These are phyloP conservation scores for Cryptococcus sp. DNA, from an alignment of 1,284 basidiomycete genomes.

Conservation along the genomic window DNA sequence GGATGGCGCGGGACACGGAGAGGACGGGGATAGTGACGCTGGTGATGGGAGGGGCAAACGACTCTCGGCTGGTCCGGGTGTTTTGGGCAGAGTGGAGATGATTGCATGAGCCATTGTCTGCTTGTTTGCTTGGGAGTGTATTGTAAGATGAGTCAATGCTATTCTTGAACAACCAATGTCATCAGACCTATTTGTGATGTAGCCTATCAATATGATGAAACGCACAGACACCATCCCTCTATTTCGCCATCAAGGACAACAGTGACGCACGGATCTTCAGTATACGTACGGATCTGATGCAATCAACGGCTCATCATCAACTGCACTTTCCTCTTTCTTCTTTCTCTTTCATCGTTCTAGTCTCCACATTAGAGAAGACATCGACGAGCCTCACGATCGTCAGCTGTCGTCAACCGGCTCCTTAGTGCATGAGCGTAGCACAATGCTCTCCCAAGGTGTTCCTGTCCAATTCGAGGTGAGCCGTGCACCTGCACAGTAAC, in stretches of 20 bases:
- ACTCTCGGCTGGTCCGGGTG: slow-evolving; percentile 37
- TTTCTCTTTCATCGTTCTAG: slow-evolving; percentile 17
- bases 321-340: slow-evolving; percentile 11
- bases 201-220: too few relatives aligned
- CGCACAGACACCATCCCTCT: slow-evolving; percentile 1
- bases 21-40: slow-evolving; percentile 7
- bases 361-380: not conserved
- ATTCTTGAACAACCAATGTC: too few relatives aligned
- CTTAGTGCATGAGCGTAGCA: not conserved
- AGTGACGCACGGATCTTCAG: slow-evolving; percentile 14
- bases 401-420: too few relatives aligned
- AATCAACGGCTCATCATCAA: slow-evolving; percentile 21
- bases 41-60: slow-evolving; percentile 27
- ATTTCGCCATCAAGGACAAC: too few relatives aligned
- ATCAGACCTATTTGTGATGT: too few relatives aligned
- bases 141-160: too few relatives aligned
- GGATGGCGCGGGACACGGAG: slow-evolving; percentile 13
- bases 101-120: not conserved
- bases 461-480: not conserved
- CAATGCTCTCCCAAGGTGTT: not conserved
- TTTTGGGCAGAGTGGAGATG: slow-evolving; percentile 14
- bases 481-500: not conserved
- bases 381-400: too few relatives aligned
- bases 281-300: not conserved
- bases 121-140: too few relatives aligned